Evolutionary conservation across 2,329 filamentous ascomycete genomes (phyloP).

Genomic region (Fusarium sp.): DNA sequence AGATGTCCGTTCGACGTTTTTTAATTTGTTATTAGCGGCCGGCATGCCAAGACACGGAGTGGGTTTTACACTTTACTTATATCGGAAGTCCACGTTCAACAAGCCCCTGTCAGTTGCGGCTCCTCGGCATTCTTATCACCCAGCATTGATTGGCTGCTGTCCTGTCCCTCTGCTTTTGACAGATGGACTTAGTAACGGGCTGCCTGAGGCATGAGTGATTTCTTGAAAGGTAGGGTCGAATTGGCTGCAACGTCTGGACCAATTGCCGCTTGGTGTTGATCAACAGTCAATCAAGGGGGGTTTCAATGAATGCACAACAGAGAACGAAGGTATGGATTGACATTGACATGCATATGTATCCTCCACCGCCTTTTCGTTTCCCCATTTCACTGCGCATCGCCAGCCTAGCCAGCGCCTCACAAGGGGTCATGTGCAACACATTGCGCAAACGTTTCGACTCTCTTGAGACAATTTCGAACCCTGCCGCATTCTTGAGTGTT

Average conservation of each 20-base stretch:
- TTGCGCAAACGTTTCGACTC: constrained; percentile 19
- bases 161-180: constrained; percentile 21
- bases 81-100: constrained; percentile 42
- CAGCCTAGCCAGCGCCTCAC: constrained; percentile 36
- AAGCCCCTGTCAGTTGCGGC: constrained; percentile 31
- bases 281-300: constrained; percentile 6
- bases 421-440: constrained; percentile 41
- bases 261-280: constrained; percentile 27
- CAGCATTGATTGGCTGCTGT: constrained; percentile 23
- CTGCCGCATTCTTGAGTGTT: constrained; percentile 17
- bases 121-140: constrained; percentile 41
- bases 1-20: not conserved
- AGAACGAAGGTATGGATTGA: constrained; percentile 26
- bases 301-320: constrained; percentile 24
- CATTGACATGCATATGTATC: constrained; percentile 17
- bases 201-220: constrained; percentile 28
- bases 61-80: constrained; percentile 38
- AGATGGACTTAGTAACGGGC: constrained; percentile 16
- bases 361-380: constrained; percentile 40
- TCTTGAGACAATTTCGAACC: constrained; percentile 26
- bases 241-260: constrained; percentile 2
- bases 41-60: constrained; percentile 29
- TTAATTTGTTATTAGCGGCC: constrained; percentile 8
- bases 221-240: not conserved
- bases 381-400: constrained; percentile 21